phyloP scores from a whole-genome alignment of 345 rosid species.

The Linum lewisii region DNA sequence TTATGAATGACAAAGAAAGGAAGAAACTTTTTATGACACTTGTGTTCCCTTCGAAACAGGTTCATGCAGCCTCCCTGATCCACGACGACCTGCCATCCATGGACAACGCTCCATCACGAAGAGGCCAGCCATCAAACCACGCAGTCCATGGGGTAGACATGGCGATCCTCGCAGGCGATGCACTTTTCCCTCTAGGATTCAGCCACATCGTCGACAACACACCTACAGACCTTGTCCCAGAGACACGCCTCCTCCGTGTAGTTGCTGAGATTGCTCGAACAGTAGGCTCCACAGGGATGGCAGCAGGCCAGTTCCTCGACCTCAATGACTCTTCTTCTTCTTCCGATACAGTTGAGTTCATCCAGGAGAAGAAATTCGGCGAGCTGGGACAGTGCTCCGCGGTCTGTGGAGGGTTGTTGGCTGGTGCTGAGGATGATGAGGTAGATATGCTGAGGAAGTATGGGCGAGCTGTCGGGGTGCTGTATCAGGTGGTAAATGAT shows the following conservation, averaged over 20 bases:
- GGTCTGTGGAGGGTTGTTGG: conserved; percentile 82
- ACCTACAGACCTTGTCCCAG: conserved; percentile 61
- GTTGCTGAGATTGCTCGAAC: conserved; percentile 84
- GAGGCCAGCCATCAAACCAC: conserved; percentile 93
- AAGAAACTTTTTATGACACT: too few relatives aligned
- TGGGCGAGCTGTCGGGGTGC: conserved; percentile 81
- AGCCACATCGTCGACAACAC: conserved; percentile 78
- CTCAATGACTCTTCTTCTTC: conserved; percentile 25
- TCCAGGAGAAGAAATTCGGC: conserved; percentile 82
- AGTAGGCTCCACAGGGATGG: conserved; percentile 93
- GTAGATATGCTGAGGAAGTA: conserved; percentile 56
- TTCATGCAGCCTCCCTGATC: conserved; percentile 82
- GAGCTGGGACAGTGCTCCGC: conserved; percentile 91
- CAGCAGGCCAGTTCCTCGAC: conserved; percentile 91
- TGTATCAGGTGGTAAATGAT: conserved; percentile 78
- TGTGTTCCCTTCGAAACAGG: conserved; percentile 26
- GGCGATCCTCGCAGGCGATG: conserved; percentile 95
- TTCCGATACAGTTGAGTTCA: conserved; percentile 44
- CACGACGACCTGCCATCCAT: conserved; percentile 96
- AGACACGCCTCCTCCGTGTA: conserved; percentile 49
- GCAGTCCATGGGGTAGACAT: conserved; percentile 58
- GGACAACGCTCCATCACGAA: conserved; percentile 74
- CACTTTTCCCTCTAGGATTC: conserved; percentile 90
- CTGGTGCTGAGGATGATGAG: conserved; percentile 77
- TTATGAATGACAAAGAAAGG: too few relatives aligned